Base-by-base conservation (phyloP, 2,329 filamentous ascomycete species). In the Pseudogymnoascus sp. region DNA sequence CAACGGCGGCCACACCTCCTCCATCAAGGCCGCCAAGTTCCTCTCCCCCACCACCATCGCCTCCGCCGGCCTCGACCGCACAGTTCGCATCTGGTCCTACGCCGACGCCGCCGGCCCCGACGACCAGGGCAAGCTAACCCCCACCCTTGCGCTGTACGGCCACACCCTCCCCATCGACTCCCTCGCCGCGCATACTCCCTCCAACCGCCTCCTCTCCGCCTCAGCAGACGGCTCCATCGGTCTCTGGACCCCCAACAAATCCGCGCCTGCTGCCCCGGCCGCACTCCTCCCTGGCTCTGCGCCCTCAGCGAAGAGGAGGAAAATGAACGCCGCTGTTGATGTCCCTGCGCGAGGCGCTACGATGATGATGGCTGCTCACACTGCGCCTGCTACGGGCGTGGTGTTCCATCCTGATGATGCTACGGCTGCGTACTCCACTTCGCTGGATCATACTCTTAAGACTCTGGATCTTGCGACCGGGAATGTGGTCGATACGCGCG, bases 381-480 rank as follows among this genome's bases (percentile, higher is more conserved):
- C 61, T 81, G 85, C 9, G 82, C 88, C 47, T 14, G 90, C 92
- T 47, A 90, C 89, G 1, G 88, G 87, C 60, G 89, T 88, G 37
- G 81, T 91, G 57, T 97, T 99, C 78, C 90, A 96, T 74, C 87
- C 87, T 4, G 81, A 84, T 60, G 93, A 97, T 74, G 76, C 86
- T 9, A 96, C 90, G 12, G 90, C 97, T 39, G 93, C 89, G 54
- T 97, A 99, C 79, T 93, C 91, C 1, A 85, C 87, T 20, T 96
- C 91, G 16, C 89, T 90, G 77, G 95, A 99, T 77, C 92, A 96
- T 78, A 89, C 89, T 1, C 79, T 97, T 67, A 87, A 88, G 65
- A 97, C 94, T 0, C 89, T 96, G 77, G 94, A 99, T 77, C 81
- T 99, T 54, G 87, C 91, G 0, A 97, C 93, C 1, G 80, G 84